Evolutionary conservation across 148 eudicot genomes (phyloP).

Genomic region (Arctostaphylos glauca): DNA sequence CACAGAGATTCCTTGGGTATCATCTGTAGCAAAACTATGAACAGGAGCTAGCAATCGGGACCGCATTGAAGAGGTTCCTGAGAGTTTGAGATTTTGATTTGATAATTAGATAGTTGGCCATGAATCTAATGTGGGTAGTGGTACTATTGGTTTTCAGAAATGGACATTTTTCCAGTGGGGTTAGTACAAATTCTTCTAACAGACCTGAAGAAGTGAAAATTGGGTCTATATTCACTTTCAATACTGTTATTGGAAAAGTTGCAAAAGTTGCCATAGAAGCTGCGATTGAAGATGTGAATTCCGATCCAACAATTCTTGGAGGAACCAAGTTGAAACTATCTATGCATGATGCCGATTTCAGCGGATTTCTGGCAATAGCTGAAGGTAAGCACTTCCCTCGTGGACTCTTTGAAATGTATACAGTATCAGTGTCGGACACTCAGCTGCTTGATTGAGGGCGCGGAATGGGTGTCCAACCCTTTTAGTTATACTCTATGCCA

Average conservation of each 20-base stretch:
- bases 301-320: conserved; percentile 40
- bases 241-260: conserved; percentile 22
- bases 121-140: conserved; percentile 12
- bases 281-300: conserved; percentile 17
- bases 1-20: too few relatives aligned
- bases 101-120: background rate
- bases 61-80: too few relatives aligned
- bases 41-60: too few relatives aligned
- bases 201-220: conserved; percentile 47
- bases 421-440: too few relatives aligned
- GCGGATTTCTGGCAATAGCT: conserved; percentile 46
- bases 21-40: too few relatives aligned
- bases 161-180: conserved; percentile 14
- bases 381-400: too few relatives aligned
- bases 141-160: background rate
- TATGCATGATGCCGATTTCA: conserved; percentile 43
- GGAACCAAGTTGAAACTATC: conserved; percentile 48
- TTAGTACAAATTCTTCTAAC: conserved; percentile 22
- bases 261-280: too few relatives aligned
- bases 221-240: conserved; percentile 48
- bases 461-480: too few relatives aligned
- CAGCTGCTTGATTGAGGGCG: too few relatives aligned
- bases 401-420: too few relatives aligned
- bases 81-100: too few relatives aligned
- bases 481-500: too few relatives aligned